Evolutionary conservation across 2,329 filamentous ascomycete genomes (phyloP).

Genomic region (Rutstroemia sp.): DNA sequence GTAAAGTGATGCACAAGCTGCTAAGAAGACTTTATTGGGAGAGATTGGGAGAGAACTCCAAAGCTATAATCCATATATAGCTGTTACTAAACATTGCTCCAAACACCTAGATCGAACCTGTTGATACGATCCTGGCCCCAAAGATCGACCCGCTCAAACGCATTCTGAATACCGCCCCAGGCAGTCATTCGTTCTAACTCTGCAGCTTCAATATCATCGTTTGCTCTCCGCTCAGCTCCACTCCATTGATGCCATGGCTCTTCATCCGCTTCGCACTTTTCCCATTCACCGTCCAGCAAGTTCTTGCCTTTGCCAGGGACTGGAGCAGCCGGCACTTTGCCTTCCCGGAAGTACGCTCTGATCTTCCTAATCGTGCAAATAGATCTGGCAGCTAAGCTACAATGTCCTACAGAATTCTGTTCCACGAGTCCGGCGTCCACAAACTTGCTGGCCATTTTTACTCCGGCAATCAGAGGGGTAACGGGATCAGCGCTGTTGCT

Average conservation of each 20-base stretch:
- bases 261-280: slow-evolving; percentile 22
- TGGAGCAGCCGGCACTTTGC: slow-evolving; percentile 20
- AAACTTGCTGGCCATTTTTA: slow-evolving; percentile 27
- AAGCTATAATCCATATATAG: too few species aligned
- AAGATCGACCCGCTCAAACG: neutral
- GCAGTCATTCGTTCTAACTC: neutral
- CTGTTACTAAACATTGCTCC: neutral
- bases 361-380: slow-evolving; percentile 23
- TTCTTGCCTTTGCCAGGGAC: slow-evolving; percentile 10
- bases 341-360: slow-evolving; percentile 21
- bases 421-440: slow-evolving; percentile 24
- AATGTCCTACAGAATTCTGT: slow-evolving; percentile 25
- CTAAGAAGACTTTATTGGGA: too few species aligned
- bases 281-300: slow-evolving; percentile 21
- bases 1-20: too few species aligned
- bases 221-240: neutral
- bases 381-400: slow-evolving; percentile 17
- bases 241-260: slow-evolving; percentile 15
- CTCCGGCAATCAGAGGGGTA: slow-evolving; percentile 28
- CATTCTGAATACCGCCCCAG: slow-evolving; percentile 3
- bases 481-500: slow-evolving; percentile 35
- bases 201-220: neutral
- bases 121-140: neutral
- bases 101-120: neutral
- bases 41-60: too few species aligned